A percentile compares a stretch with the other conserved stretches of the same genome.
phyloP scores from a whole-genome alignment of 2,329 filamentous ascomycete genomes.

The Daldinia eschscholtzii region DNA sequence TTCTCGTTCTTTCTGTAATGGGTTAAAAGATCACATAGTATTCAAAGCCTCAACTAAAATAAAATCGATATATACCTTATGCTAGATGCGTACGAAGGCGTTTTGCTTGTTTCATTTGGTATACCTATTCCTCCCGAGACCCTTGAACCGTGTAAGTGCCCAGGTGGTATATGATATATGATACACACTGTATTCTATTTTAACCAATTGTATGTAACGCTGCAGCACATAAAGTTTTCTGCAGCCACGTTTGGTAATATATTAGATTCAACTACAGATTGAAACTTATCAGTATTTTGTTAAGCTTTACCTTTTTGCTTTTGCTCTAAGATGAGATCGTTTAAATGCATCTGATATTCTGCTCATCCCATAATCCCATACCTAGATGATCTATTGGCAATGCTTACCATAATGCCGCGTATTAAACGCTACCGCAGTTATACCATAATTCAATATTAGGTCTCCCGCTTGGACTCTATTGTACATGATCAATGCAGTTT shows the following conservation, averaged over 20 bases:
- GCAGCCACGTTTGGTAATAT: conserved; percentile 24
- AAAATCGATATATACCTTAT: neutral
- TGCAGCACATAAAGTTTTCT: conserved; percentile 18
- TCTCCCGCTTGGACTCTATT: neutral
- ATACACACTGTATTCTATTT: conserved; percentile 4
- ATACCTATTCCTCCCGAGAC: neutral
- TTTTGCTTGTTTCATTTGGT: conserved; percentile 11
- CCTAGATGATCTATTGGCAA: neutral
- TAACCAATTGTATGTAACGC: neutral
- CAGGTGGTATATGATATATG: neutral
- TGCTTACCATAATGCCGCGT: neutral
- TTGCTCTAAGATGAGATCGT: conserved; percentile 24
- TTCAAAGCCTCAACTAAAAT: neutral
- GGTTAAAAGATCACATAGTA: neutral
- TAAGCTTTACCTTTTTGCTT: conserved; percentile 30
- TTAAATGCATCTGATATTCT: neutral
- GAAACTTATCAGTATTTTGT: neutral
- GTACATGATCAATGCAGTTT: neutral
- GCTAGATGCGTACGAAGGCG: neutral
- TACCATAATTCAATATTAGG: conserved; percentile 20
- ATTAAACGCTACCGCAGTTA: conserved; percentile 17
- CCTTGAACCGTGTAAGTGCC: neutral
- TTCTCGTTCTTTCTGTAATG: neutral
- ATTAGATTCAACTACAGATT: neutral
- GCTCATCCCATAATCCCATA: neutral